These are phyloP conservation scores for Yamagishiella unicocca DNA, from an alignment of 139 green algal species.

Conservation along the genomic window DNA sequence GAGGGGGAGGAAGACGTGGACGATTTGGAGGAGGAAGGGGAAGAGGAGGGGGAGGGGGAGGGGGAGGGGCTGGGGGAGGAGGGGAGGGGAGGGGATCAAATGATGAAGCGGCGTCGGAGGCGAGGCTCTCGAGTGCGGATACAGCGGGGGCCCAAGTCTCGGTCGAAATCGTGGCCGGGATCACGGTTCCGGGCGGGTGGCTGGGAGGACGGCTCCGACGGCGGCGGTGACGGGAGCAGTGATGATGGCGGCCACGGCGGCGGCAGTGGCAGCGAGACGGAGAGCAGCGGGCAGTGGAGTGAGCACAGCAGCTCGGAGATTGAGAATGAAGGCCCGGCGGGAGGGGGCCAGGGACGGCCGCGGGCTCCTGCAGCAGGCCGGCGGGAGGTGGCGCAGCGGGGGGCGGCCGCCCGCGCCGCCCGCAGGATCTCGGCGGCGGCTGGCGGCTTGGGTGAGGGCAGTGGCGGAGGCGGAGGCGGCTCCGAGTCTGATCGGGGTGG, in stretches of 20 bases:
- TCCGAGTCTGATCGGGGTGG: neutral
- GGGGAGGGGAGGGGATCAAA: neutral
- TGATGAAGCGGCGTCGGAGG: neutral
- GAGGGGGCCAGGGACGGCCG: neutral
- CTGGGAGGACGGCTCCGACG: neutral
- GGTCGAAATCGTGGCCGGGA: neutral
- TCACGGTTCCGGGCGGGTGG: neutral
- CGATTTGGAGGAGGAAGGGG: neutral
- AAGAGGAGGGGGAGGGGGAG: neutral
- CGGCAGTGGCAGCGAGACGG: neutral
- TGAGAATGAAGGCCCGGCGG: neutral
- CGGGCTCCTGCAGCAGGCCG: neutral
- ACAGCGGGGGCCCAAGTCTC: neutral
- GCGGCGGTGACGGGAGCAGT: neutral
- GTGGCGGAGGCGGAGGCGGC: neutral
- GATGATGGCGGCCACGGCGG: neutral
- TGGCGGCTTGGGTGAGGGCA: too few species aligned
- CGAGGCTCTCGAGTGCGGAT: neutral
- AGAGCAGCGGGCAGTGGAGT: neutral
- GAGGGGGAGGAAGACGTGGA: neutral
- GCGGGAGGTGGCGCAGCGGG: neutral
- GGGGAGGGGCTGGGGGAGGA: neutral
- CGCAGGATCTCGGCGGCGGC: too few species aligned
- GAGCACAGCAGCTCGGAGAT: slow-evolving; percentile 14
- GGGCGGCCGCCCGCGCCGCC: too few species aligned